A percentile compares a stretch with the other conserved stretches of the same genome.
phyloP scores from a whole-genome alignment of 2,329 filamentous ascomycete species.

The Aspergillus sojae region DNA sequence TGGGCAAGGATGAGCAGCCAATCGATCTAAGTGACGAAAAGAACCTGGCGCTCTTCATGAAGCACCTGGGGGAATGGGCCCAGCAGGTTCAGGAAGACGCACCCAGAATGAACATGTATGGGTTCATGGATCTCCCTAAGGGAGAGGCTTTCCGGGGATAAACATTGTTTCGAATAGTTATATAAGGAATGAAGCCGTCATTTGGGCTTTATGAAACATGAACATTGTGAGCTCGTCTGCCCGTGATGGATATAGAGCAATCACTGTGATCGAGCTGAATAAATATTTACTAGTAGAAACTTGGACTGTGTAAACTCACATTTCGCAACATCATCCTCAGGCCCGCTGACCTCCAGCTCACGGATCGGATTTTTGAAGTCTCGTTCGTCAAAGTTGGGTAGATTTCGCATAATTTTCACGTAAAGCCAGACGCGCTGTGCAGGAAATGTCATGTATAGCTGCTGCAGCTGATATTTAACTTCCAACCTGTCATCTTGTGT shows the following conservation, averaged over 20 bases:
- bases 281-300: background rate
- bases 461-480: too few species aligned
- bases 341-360: background rate
- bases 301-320: background rate
- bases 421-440: slow-evolving; percentile 1
- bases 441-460: too few species aligned
- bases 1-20: slow-evolving; percentile 57
- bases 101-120: slow-evolving; percentile 42
- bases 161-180: background rate
- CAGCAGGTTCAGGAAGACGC: slow-evolving; percentile 45
- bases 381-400: background rate
- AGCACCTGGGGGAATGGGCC: slow-evolving; percentile 46
- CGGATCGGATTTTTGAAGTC: background rate
- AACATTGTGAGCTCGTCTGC: background rate
- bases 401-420: background rate
- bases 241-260: background rate
- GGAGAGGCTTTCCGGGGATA: slow-evolving; percentile 4
- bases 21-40: slow-evolving; percentile 54
- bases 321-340: background rate
- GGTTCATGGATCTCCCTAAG: slow-evolving; percentile 44
- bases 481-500: too few species aligned
- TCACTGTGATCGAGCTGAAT: background rate
- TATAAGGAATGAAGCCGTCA: background rate
- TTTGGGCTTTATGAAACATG: background rate
- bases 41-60: slow-evolving; percentile 52